phyloP scores from a whole-genome alignment of 306 rosid species.

The Carpinus fangiana region DNA sequence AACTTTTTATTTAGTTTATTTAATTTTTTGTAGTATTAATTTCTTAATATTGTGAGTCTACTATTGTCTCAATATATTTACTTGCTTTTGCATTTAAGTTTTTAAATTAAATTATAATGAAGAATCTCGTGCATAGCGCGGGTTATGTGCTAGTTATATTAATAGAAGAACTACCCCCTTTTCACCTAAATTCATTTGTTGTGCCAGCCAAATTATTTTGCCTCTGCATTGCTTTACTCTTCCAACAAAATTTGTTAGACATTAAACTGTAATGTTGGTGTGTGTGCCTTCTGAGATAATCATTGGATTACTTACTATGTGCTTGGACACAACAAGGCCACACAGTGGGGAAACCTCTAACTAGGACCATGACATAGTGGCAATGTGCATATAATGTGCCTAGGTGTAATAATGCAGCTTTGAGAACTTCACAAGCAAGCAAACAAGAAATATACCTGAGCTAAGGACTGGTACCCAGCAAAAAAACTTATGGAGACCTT shows the following conservation, averaged over 20 bases:
- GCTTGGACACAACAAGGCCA: not conserved
- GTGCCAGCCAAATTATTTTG: not conserved
- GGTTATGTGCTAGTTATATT: not conserved
- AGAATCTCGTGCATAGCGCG: too few relatives aligned
- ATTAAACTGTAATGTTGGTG: not conserved
- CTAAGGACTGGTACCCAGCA: conserved; percentile 96
- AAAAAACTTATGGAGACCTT: conserved; percentile 65
- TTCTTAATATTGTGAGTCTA: too few relatives aligned
- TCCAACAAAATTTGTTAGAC: not conserved
- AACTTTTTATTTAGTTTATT: too few relatives aligned
- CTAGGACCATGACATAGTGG: not conserved
- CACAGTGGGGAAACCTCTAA: not conserved
- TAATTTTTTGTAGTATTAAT: too few relatives aligned
- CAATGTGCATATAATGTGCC: not conserved
- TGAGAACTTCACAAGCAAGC: not conserved
- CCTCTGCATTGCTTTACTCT: not conserved
- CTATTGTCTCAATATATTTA: too few relatives aligned
- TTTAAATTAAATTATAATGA: too few relatives aligned
- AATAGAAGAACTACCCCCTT: not conserved
- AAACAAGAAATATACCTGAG: conserved; percentile 60
- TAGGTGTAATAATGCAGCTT: not conserved
- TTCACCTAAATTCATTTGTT: not conserved
- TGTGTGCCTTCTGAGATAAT: not conserved
- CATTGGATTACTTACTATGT: not conserved
- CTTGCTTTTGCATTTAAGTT: too few relatives aligned